Percentiles rank a stretch among this genome's conserved stretches.
These are phyloP conservation scores for Tetracladium marchalianum DNA, from an alignment of 495 filamentous ascomycete species.

Conservation along the genomic window DNA sequence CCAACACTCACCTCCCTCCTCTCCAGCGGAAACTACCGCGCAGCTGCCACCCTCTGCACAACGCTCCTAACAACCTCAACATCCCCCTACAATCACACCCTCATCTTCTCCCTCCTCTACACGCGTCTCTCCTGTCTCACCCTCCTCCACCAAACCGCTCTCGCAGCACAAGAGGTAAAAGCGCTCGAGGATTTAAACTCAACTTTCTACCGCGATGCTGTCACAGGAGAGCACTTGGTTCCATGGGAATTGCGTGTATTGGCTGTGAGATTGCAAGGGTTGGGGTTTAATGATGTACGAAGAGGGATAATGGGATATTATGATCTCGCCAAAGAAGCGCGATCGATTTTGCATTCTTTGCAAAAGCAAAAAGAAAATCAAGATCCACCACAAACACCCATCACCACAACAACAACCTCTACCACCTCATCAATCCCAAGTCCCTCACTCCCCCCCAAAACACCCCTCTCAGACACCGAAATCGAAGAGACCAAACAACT, in stretches of 20 bases:
- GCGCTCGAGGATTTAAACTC: conserved; percentile 71
- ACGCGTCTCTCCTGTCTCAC: conserved; percentile 75
- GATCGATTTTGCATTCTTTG: conserved; percentile 38
- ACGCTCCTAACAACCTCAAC: conserved; percentile 44
- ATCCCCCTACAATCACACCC: conserved; percentile 40
- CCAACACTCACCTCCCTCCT: conserved; percentile 47
- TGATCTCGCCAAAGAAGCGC: conserved; percentile 70
- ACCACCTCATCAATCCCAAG: no score
- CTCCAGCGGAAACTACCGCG: conserved; percentile 51
- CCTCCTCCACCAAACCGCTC: conserved; percentile 51
- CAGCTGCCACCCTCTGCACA: conserved; percentile 63
- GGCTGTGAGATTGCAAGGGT: conserved; percentile 69
- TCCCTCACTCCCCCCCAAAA: no score
- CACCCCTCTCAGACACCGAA: conserved; percentile 15
- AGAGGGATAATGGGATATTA: conserved; percentile 81
- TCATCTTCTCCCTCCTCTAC: conserved; percentile 72
- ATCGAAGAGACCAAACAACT: conserved; percentile 32
- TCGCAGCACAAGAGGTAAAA: conserved; percentile 82
- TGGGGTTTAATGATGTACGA: conserved; percentile 75
- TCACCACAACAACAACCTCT: no score
- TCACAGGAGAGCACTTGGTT: conserved; percentile 47
- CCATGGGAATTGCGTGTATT: conserved; percentile 85
- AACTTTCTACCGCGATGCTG: conserved; percentile 52
- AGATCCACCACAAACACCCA: background rate
- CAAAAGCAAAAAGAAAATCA: conserved; percentile 4